phyloP scores from a whole-genome alignment of 495 filamentous ascomycete species.

The Penicillium odoratum region DNA sequence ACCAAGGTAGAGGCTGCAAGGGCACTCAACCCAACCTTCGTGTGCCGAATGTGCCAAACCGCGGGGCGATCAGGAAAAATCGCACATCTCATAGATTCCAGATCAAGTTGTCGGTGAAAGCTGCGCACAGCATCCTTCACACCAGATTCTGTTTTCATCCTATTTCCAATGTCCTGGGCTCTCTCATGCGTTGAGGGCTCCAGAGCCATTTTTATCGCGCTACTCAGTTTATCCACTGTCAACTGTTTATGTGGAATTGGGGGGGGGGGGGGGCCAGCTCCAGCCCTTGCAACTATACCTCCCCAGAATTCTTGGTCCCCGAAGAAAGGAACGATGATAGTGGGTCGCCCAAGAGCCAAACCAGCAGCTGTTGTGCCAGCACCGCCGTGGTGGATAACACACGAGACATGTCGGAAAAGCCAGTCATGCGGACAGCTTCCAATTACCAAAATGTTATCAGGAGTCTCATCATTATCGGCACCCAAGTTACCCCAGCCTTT shows the following conservation, averaged over 20 bases:
- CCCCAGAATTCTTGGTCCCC: conserved; percentile 88
- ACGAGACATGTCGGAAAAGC: conserved; percentile 74
- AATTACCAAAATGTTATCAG: conserved; percentile 72
- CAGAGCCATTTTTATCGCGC: conserved; percentile 60
- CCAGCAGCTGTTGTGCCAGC: conserved; percentile 80
- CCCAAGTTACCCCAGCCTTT: conserved; percentile 84
- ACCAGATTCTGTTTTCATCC: conserved; percentile 66
- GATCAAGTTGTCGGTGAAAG: conserved; percentile 68
- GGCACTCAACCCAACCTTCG: conserved; percentile 61
- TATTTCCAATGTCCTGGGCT: conserved; percentile 57
- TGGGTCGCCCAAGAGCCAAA: conserved; percentile 66
- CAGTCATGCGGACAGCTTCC: conserved; percentile 81
- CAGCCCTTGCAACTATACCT: conserved; percentile 66
- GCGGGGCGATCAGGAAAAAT: conserved; percentile 66
- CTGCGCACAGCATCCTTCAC: conserved; percentile 60
- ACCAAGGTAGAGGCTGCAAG: conserved; percentile 67
- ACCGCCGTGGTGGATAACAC: conserved; percentile 80
- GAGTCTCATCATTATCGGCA: conserved; percentile 55
- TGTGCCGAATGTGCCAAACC: conserved; percentile 68
- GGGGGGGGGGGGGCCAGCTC: conserved; percentile 66
- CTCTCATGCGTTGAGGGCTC: conserved; percentile 54
- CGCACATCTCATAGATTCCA: conserved; percentile 60
- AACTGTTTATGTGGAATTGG: conserved; percentile 72
- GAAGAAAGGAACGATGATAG: conserved; percentile 80
- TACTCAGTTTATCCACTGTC: conserved; percentile 60